Evolutionary conservation across 805 yeast genomes (phyloP), one percentile per base, ranked within the genome.

Genomic region (Candida ficus): DNA sequence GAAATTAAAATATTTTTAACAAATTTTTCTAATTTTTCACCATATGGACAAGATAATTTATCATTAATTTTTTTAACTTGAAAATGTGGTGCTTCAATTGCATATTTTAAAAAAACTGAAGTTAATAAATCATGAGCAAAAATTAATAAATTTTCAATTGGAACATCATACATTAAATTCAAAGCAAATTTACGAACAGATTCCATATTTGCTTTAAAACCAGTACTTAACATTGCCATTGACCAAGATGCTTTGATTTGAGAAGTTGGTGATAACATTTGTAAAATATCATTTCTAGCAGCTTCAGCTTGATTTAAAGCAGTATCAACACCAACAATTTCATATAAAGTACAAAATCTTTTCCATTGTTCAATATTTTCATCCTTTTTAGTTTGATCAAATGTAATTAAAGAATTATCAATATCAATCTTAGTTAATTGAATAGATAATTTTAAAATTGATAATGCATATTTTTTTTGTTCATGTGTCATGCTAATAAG

Each of bases 291-390:
- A 7, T 63, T 62, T 1, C 73, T 61, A 0, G 93, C 91, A 11
- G 87, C 95, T 49, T 80, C 80, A 1, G 90, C 78, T 60, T 90
- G 96, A 51, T 90, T 89, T 51, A 86, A 62, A 0, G 96, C 84
- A 0, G 96, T 78, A 57, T 89, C 96, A 29, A 89, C 71, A 1
- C 88, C 93, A 21, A 86, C 63, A 35, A 89, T 83, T 54, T 89
- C 96, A 52, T 76, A 83, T 12, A 89, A 61, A 0, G 95, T 85
- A 21, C 78, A 68, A 52, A 70, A 89, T 43, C 85, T 71, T 32
- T 75, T 70, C 96, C 96, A 89, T 18, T 78, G 72, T 6, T 61
- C 64, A 16, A 74, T 52, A 31, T 68, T 65, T 16, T 41, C 41
- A 0, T 58, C 61, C 2, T 33, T 31, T 3, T 41, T n/a, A 3